These are phyloP conservation scores for Prototheca stagnorum DNA, from an alignment of 163 green algal species.

Conservation along the genomic window DNA sequence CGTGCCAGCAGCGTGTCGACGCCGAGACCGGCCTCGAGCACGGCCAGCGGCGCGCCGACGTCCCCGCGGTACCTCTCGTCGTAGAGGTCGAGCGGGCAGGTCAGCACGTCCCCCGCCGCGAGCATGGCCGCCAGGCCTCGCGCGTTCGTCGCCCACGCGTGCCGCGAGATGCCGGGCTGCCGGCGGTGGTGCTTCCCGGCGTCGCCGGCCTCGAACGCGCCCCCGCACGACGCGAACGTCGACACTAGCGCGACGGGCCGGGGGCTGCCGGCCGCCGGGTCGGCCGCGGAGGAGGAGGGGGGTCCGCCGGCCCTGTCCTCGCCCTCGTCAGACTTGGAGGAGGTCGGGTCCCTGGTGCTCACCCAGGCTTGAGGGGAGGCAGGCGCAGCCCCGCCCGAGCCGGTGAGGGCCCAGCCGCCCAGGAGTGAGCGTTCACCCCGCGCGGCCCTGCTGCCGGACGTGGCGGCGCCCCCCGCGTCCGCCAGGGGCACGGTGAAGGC, in stretches of 20 bases:
- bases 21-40: conserved; percentile 42
- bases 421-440: no score
- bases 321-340: no score
- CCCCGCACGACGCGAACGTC: conserved; percentile 44
- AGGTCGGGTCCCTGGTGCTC: no score
- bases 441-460: no score
- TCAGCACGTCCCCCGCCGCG: conserved; percentile 24
- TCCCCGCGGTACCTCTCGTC: conserved; percentile 39
- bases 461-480: conserved; percentile 1
- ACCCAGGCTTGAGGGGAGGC: no score
- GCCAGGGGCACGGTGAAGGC: conserved; percentile 23
- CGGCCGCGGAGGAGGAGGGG: no score
- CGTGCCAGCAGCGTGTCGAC: conserved; percentile 43
- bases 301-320: no score
- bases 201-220: conserved; percentile 18
- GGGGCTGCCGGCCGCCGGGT: no score
- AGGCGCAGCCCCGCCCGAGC: no score
- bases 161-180: conserved; percentile 47
- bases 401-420: no score
- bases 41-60: conserved; percentile 10
- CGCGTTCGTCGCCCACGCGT: conserved; percentile 39
- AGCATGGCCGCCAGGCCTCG: conserved; percentile 17
- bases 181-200: conserved; percentile 18
- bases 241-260: no score
- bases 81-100: conserved; percentile 32